Conservation (phyloP, 1,284 basidiomycete genomes). For the Boletus coffeatus region DNA sequence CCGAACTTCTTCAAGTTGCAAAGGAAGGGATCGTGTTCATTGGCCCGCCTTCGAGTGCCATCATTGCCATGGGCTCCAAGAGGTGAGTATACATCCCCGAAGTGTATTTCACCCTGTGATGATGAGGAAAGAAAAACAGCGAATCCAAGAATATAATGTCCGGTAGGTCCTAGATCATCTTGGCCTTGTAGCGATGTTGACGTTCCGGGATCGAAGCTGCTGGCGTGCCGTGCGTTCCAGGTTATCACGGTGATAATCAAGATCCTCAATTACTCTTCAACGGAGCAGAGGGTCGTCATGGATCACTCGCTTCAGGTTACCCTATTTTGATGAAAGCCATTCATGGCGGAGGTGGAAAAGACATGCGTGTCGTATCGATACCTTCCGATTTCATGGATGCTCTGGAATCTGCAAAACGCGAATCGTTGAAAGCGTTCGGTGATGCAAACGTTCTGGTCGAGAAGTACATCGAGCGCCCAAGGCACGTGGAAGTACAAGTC, state of each 20-base stretch:
- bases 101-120: not conserved
- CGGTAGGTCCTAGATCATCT: conserved; percentile 36
- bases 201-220: conserved; percentile 49
- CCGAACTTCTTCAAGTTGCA: conserved; percentile 63
- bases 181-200: conserved; percentile 3
- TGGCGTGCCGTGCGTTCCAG: conserved; percentile 91
- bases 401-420: conserved; percentile 79
- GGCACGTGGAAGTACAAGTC: conserved; percentile 89
- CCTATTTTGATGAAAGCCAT: conserved; percentile 95
- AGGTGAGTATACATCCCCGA: conserved; percentile 36
- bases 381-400: conserved; percentile 69
- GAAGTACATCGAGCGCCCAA: conserved; percentile 78
- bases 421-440: conserved; percentile 82
- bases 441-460: conserved; percentile 84
- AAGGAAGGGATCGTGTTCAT: conserved; percentile 93
- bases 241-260: conserved; percentile 80
- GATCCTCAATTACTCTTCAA: conserved; percentile 55
- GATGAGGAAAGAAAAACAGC: conserved; percentile 31
- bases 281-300: conserved; percentile 45
- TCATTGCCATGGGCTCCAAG: conserved; percentile 91
- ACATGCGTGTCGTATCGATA: conserved; percentile 85
- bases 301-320: conserved; percentile 50
- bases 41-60: conserved; percentile 90
- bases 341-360: conserved; percentile 95
- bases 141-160: conserved; percentile 92